Percentiles rank a stretch among this genome's conserved stretches.
Conservation (phyloP, 192 early-diverging fungal genomes). For the Coemansia interrupta region DNA sequence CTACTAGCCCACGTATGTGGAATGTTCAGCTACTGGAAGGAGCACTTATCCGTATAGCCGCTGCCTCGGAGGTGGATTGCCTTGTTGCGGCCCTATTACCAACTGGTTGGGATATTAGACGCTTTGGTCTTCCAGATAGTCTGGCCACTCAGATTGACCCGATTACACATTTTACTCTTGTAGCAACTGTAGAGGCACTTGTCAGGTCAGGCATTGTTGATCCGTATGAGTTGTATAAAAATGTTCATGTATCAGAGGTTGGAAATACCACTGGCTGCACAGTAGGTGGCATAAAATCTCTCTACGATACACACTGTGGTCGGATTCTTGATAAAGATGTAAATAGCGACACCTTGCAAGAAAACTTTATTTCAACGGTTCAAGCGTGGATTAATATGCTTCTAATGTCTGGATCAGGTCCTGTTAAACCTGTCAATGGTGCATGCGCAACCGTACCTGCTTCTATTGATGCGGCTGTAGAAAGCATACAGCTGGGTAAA, state of each 20-base stretch:
- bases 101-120: slow-evolving; percentile 83
- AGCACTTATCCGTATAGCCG: no score
- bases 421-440: slow-evolving; percentile 68
- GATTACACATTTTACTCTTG: slow-evolving; percentile 76
- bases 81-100: slow-evolving; percentile 82
- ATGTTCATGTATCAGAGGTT: slow-evolving; percentile 87
- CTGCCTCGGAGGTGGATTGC: slow-evolving; percentile 56
- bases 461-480: slow-evolving; percentile 83
- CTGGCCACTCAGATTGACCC: slow-evolving; percentile 85
- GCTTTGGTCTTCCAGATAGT: slow-evolving; percentile 86
- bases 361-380: slow-evolving; percentile 93
- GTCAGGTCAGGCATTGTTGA: slow-evolving; percentile 84
- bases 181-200: slow-evolving; percentile 85
- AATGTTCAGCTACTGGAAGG: no score
- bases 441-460: slow-evolving; percentile 88
- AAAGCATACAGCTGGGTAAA: slow-evolving; percentile 78
- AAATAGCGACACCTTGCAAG: slow-evolving; percentile 86
- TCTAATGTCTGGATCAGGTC: slow-evolving; percentile 81
- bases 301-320: slow-evolving; percentile 70
- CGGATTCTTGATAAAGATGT: slow-evolving; percentile 74
- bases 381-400: slow-evolving; percentile 91
- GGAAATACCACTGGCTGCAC: slow-evolving; percentile 84
- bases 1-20: no score
- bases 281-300: slow-evolving; percentile 78
- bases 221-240: slow-evolving; percentile 92